A percentile compares a stretch with the other conserved stretches of the same genome.
Conservation (phyloP, 495 filamentous ascomycete genomes). For the Staphylotrichum tortipilum region DNA sequence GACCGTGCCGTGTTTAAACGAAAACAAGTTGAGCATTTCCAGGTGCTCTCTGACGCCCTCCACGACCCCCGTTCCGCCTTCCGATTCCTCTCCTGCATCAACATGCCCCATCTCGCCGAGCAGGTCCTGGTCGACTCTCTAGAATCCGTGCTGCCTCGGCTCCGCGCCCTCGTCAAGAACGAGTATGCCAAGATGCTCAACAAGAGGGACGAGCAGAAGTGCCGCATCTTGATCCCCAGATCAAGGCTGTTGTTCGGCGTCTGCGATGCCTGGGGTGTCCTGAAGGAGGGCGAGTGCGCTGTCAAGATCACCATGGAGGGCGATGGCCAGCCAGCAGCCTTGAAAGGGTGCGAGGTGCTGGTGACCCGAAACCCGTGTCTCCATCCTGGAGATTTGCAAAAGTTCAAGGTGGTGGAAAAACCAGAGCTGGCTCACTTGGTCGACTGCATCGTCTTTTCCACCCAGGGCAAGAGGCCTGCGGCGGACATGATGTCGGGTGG, state of each 20-base stretch:
- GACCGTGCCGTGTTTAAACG: slow-evolving; percentile 25
- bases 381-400: slow-evolving; percentile 46
- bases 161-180: slow-evolving; percentile 29
- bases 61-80: slow-evolving; percentile 31
- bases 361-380: slow-evolving; percentile 46
- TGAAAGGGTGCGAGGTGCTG: slow-evolving; percentile 35
- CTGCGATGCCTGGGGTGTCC: slow-evolving; percentile 39
- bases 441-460: slow-evolving; percentile 47
- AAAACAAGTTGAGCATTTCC: slow-evolving; percentile 39
- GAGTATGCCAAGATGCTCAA: slow-evolving; percentile 41
- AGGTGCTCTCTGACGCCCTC: slow-evolving; percentile 28
- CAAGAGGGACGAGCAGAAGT: slow-evolving; percentile 38
- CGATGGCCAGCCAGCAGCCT: slow-evolving; percentile 31
- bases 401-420: slow-evolving; percentile 37
- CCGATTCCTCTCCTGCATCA: slow-evolving; percentile 34
- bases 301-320: slow-evolving; percentile 37
- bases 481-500: slow-evolving; percentile 49
- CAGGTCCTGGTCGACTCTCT: slow-evolving; percentile 38
- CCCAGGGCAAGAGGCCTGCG: slow-evolving; percentile 36
- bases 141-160: slow-evolving; percentile 23
- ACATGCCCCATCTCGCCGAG: slow-evolving; percentile 37
- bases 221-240: slow-evolving; percentile 37
- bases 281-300: slow-evolving; percentile 39
- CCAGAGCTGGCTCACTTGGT: slow-evolving; percentile 37
- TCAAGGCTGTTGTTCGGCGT: slow-evolving; percentile 43